Base-by-base conservation (phyloP, 192 early-diverging fungal genomes). In the Cladochytrium replicatum region DNA sequence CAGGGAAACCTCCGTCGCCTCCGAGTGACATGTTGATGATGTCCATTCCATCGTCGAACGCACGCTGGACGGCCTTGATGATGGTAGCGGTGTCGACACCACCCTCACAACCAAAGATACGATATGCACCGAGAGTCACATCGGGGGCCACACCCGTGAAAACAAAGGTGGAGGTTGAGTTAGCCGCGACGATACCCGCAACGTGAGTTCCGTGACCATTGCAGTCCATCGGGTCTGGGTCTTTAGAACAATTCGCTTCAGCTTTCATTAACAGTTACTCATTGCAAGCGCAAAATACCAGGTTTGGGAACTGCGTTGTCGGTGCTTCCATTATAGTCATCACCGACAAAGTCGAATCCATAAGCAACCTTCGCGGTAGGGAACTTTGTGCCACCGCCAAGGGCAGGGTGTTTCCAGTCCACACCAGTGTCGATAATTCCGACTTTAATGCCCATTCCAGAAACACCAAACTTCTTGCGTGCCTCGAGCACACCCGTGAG, bases 21-120 rank as follows among this genome's bases (percentile, higher is more conserved):
- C 89, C 92, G 45, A 93, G 60, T 43, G 83, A 86, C 50, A 93
- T 70, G 68, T 85, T 91, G 58, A 96, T 85, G 39, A 96, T 58
- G 51, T 96, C 75, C 60, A 84, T 74, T 0, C 77, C 67, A 43
- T 89, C 88, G 2, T 53, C 54, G 38, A 74, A 67, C 5, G 90
- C 92, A 4, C 58, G 54, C 54, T 81, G 66, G 59, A 96, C 60
- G 11, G 83, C 92, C 44, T 80, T 71, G 44, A 88, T 79, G 29
- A 93, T 78, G 34, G 89, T 52, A 42, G 88, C 88, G 25, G 68
- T 66, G 43, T 79, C 80, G 51, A 66, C 68, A 48, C 31, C 29
- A 7, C 53, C 71, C 17, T 15, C 29, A 31, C 89, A 93, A 5
- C 87, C 85, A 61, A 88, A 85, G 19, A 92, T 71, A 48, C 90